A percentile compares a stretch with the other conserved stretches of the same genome.
Evolutionary conservation across 2,329 filamentous ascomycete genomes (phyloP).

Genomic region (Penicillium hordei): DNA sequence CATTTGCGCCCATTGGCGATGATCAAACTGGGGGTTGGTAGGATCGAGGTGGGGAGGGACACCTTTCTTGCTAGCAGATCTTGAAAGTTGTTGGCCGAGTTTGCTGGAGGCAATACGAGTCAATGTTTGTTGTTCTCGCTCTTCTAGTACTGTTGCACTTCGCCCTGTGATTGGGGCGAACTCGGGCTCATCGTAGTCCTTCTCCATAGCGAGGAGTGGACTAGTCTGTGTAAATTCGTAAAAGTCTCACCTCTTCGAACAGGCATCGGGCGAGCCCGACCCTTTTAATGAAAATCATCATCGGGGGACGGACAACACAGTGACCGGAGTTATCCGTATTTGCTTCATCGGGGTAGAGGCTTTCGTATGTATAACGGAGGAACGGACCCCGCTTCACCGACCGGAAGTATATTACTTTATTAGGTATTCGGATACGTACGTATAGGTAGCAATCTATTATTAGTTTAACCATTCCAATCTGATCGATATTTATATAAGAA

Average conservation of each 20-base stretch:
- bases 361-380: slow-evolving; percentile 1
- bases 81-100: slow-evolving; percentile 23
- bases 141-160: slow-evolving; percentile 13
- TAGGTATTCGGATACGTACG: too few species aligned
- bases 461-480: too few species aligned
- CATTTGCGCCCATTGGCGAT: slow-evolving; percentile 27
- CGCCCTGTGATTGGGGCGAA: slow-evolving; percentile 20
- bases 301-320: neutral
- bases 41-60: slow-evolving; percentile 27
- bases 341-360: neutral
- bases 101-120: slow-evolving; percentile 27
- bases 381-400: slow-evolving; percentile 2
- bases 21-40: slow-evolving; percentile 24
- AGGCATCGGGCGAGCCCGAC: neutral
- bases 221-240: neutral
- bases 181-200: slow-evolving; percentile 15
- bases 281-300: slow-evolving; percentile 2
- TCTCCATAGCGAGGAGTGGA: slow-evolving; percentile 11
- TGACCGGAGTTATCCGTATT: neutral
- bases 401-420: too few species aligned
- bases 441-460: too few species aligned
- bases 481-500: too few species aligned
- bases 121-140: slow-evolving; percentile 18
- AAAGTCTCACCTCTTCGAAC: neutral
- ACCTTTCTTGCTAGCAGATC: slow-evolving; percentile 12